A percentile compares a stretch with the other conserved stretches of the same genome.
These are phyloP conservation scores for Penicillium waksmanii DNA, from an alignment of 495 filamentous ascomycete species.

Conservation along the genomic window DNA sequence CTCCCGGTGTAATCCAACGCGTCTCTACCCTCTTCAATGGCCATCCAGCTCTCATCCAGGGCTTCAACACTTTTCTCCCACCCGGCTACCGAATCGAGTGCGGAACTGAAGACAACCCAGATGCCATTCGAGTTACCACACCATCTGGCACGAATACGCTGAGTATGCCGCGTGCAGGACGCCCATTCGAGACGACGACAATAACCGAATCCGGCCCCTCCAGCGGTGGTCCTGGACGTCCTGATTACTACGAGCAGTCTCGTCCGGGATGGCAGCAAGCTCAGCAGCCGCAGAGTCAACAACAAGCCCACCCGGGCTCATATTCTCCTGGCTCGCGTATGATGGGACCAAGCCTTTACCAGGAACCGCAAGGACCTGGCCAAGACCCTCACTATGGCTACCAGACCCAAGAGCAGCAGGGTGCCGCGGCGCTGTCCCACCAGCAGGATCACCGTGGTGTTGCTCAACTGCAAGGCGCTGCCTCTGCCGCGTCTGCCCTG, in stretches of 20 bases:
- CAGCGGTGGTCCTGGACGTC: constrained; percentile 36
- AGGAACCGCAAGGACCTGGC: constrained; percentile 41
- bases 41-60: constrained; percentile 94
- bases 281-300: constrained; percentile 40
- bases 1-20: constrained; percentile 94
- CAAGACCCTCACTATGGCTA: constrained; percentile 52
- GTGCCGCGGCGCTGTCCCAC: constrained; percentile 60
- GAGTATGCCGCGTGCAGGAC: constrained; percentile 57
- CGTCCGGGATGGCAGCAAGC: constrained; percentile 52
- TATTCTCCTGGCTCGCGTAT: constrained; percentile 51
- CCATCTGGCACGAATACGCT: constrained; percentile 79
- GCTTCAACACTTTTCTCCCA: constrained; percentile 98
- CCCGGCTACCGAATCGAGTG: constrained; percentile 98
- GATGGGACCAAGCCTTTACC: constrained; percentile 45
- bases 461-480: constrained; percentile 77
- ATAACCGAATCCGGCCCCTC: constrained; percentile 39
- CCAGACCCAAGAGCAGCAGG: constrained; percentile 51
- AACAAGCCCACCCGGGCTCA: constrained; percentile 46
- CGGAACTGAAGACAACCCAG: constrained; percentile 85
- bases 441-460: constrained; percentile 83
- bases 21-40: constrained; percentile 97
- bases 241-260: constrained; percentile 53
- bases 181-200: constrained; percentile 49
- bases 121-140: constrained; percentile 95
- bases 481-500: constrained; percentile 60